Base-by-base conservation (phyloP, 23 red algal genomes). In the Agarophyton chilense region DNA sequence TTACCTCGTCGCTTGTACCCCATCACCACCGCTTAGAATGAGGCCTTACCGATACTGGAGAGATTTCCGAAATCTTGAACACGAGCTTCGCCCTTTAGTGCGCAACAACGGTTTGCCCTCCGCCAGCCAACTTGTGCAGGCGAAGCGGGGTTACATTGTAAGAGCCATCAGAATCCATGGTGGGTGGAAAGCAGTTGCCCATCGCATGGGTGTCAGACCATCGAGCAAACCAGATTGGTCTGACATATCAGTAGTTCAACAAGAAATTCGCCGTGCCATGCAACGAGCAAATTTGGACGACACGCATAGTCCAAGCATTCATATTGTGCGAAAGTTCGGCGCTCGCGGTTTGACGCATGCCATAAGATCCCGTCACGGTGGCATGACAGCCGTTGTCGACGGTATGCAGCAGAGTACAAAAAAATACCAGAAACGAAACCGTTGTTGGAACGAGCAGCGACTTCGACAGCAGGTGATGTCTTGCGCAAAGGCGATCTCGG, bases 31-130 rank as follows among this genome's bases (percentile, higher is more conserved):
- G 21, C 58, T 83, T 31, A 31, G 78, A 64, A 83, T 83, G 78
- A 52, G 78, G 16, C 78, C 78, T 5, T 83, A 83, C 40, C 41
- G 4, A 34, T 83, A 83, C 46, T 83, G 78, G 78, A 61, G 55
- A 21, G 42, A 83, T 52, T 83, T 83, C 25, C 1, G 40, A 2
- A 42, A 83, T 26, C 24, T 83, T 28, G 14, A 55, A 26, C 1
- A 35, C 8, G 52, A 62, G 4, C 54, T 83, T 4, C 44, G 33
- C 12, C 54, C 43, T 21, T 29, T 35, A 52, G 16, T 83, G 5
- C 53, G 31, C 16, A 40, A 64, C 29, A 2, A 41, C 35, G 58
- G 41, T 28, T 31, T 83, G 39, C 78, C 78, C 18, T 43, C 53
- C 4, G 78, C 78, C 1, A 17, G 34, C 50, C 33, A 61, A 36